phyloP scores from a whole-genome alignment of 1,139 yeast genomes.

The Arxiozyma bovina region DNA sequence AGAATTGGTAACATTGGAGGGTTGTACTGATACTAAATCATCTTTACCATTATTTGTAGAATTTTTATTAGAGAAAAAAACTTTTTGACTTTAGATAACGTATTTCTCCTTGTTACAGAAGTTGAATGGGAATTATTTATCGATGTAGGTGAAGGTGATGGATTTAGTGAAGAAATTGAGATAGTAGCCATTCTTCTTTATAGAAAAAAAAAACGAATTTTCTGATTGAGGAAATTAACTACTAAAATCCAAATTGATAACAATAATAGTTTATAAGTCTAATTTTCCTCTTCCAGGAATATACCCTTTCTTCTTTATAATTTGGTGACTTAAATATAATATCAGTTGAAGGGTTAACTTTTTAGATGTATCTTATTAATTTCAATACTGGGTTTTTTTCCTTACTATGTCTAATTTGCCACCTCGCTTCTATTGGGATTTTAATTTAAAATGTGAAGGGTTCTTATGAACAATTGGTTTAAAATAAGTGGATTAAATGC shows the following conservation, averaged over 20 bases:
- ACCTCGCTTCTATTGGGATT: neutral
- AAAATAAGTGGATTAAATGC: neutral
- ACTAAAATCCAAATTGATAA: too few relatives aligned
- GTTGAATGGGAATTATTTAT: neutral
- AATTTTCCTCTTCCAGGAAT: too few relatives aligned
- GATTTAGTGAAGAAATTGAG: neutral
- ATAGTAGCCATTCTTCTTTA: neutral
- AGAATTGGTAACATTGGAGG: neutral
- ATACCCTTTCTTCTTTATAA: neutral
- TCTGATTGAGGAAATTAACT: too few relatives aligned
- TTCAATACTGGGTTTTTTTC: too few relatives aligned
- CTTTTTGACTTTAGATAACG: conserved; percentile 9
- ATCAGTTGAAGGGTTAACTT: too few relatives aligned
- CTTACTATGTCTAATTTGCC: neutral
- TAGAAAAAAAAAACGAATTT: too few relatives aligned
- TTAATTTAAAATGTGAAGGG: neutral
- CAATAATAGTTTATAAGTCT: too few relatives aligned
- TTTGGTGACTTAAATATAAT: neutral
- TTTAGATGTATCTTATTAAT: too few relatives aligned
- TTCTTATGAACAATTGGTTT: too few relatives aligned
- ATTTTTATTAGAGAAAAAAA: conserved; percentile 6
- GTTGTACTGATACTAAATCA: too few relatives aligned
- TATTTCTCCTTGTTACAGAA: conserved; percentile 7
- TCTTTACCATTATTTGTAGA: neutral
- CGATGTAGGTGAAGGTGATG: neutral